Evolutionary conservation across 192 early-diverging fungal species (phyloP).

Genomic region (Coemansia sp.): DNA sequence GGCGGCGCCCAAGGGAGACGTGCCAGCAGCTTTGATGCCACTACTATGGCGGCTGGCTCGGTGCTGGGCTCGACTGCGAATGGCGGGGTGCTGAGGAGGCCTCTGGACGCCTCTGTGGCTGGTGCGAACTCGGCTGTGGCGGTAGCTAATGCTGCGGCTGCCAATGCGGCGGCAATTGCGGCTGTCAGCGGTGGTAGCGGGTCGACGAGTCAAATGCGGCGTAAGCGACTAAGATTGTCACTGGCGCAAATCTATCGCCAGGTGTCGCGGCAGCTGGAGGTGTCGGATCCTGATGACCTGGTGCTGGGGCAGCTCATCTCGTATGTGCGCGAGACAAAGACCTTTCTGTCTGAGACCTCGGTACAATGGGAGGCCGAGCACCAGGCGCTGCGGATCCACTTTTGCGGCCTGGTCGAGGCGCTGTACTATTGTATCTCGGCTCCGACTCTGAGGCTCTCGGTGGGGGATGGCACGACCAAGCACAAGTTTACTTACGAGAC

Average conservation of each 20-base stretch:
- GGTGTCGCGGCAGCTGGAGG: constrained; percentile 51
- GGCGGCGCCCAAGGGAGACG: constrained; percentile 16
- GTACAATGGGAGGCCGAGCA: constrained; percentile 87
- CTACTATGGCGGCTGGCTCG: neutral
- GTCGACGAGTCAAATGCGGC: constrained; percentile 37
- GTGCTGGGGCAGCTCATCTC: constrained; percentile 66
- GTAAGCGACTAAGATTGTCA: constrained; percentile 41
- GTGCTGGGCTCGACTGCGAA: constrained; percentile 1
- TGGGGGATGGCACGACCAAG: neutral
- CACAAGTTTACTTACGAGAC: constrained; percentile 76
- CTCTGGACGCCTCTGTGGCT: neutral
- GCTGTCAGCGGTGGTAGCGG: constrained; percentile 30
- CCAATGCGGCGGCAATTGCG: constrained; percentile 32
- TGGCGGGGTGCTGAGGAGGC: neutral
- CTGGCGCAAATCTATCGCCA: constrained; percentile 54
- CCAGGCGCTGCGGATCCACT: constrained; percentile 84
- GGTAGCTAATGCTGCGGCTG: constrained; percentile 14
- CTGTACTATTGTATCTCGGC: constrained; percentile 74
- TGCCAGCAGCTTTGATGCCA: constrained; percentile 52
- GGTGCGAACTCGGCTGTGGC: neutral
- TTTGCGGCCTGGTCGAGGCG: constrained; percentile 86
- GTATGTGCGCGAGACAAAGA: constrained; percentile 77
- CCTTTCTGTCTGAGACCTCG: constrained; percentile 76
- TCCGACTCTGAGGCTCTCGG: neutral
- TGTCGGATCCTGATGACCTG: constrained; percentile 57